Percentiles rank a stretch among this genome's conserved stretches.
These are phyloP conservation scores for Pseudonectria buxi DNA, from an alignment of 2,329 filamentous ascomycete species.

Conservation along the genomic window DNA sequence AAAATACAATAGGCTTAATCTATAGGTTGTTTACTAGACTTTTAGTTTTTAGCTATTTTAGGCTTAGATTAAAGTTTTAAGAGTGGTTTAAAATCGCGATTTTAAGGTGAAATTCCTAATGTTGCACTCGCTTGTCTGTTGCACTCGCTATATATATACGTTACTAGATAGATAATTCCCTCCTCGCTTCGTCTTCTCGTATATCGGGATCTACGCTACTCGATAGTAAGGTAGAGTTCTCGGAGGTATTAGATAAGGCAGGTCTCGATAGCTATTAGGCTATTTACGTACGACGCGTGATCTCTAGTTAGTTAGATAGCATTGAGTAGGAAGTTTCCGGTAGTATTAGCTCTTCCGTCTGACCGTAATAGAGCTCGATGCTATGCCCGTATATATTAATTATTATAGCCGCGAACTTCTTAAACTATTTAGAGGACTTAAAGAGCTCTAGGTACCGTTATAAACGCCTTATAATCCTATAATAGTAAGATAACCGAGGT, in stretches of 20 bases:
- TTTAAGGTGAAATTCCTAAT: too few species aligned
- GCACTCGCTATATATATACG: too few species aligned
- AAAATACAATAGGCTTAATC: too few species aligned
- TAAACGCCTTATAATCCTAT: constrained; percentile 2
- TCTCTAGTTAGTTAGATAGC: constrained; percentile 2
- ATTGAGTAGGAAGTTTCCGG: constrained; percentile 2
- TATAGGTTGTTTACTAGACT: too few species aligned
- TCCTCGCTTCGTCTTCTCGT: constrained; percentile 4
- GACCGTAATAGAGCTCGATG: constrained; percentile 2
- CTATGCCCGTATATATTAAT: not conserved
- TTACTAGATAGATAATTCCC: constrained; percentile 1
- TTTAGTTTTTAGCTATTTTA: too few species aligned
- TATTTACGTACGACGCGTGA: not conserved
- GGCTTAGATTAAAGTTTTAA: too few species aligned
- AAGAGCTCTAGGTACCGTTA: constrained; percentile 4
- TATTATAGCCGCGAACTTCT: constrained; percentile 1
- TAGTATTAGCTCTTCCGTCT: constrained; percentile 7
- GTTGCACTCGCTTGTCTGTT: too few species aligned
- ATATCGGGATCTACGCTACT: constrained; percentile 3
- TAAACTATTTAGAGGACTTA: constrained; percentile 2
- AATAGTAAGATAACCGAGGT: not conserved
- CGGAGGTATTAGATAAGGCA: constrained; percentile 5
- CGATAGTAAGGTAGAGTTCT: constrained; percentile 7
- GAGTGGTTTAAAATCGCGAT: too few species aligned
- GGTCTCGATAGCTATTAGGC: constrained; percentile 3